Conservation (phyloP, 306 rosid species). For the Acmispon strigosus region DNA sequence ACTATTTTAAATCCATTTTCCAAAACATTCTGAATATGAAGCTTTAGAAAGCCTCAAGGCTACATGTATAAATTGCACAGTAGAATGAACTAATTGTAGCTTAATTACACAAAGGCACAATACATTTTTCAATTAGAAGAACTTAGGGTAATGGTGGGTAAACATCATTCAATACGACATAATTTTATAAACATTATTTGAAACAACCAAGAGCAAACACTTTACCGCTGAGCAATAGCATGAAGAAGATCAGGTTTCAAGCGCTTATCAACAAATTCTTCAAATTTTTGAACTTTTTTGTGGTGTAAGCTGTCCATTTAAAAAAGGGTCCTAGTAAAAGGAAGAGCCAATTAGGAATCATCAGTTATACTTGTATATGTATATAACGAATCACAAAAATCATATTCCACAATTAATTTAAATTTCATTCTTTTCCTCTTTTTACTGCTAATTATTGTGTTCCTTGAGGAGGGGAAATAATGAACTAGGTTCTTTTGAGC, state of each 20-base stretch:
- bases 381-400: neutral
- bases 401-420: too few species aligned
- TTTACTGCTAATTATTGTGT: too few species aligned
- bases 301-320: constrained; percentile 44
- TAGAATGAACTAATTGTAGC: constrained; percentile 3
- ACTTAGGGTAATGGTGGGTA: neutral
- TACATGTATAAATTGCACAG: neutral
- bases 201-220: neutral
- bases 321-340: constrained; percentile 21
- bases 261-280: constrained; percentile 78
- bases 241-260: constrained; percentile 84
- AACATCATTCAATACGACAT: neutral
- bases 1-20: neutral
- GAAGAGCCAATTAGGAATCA: neutral
- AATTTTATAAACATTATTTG: neutral
- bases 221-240: constrained; percentile 68
- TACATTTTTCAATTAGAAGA: neutral
- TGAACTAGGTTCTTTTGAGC: too few species aligned
- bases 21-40: neutral
- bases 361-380: neutral
- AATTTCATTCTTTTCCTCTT: too few species aligned
- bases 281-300: constrained; percentile 53
- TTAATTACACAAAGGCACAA: neutral
- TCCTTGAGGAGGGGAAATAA: too few species aligned
- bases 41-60: neutral